These are phyloP conservation scores for Solanum chaucha DNA, from an alignment of 257 asterid species.

Conservation along the genomic window DNA sequence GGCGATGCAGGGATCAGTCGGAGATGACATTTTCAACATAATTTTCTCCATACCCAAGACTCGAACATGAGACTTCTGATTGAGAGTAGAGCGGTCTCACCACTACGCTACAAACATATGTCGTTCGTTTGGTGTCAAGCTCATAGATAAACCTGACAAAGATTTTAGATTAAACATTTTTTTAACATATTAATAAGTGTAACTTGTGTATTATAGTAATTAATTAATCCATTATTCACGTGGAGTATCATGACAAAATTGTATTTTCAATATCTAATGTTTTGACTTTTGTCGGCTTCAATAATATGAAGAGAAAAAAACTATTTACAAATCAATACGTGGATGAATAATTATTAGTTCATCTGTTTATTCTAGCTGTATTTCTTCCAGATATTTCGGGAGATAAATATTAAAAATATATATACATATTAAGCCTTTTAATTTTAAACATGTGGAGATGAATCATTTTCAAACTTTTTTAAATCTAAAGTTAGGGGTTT, in stretches of 20 bases:
- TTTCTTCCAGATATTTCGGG: neutral
- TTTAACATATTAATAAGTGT: neutral
- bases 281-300: neutral
- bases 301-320: neutral
- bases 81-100: rapidly evolving
- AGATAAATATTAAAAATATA: neutral
- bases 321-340: neutral
- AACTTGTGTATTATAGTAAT: neutral
- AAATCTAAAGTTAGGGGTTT: neutral
- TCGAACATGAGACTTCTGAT: rapidly evolving
- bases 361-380: neutral
- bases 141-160: neutral
- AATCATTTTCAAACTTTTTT: no score
- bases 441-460: neutral
- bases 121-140: neutral
- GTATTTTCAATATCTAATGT: neutral
- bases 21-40: no score
- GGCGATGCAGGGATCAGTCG: no score
- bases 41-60: rapidly evolving
- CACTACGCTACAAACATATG: rapidly evolving
- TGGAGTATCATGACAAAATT: neutral
- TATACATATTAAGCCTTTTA: neutral
- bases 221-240: neutral
- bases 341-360: neutral
- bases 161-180: neutral